Conservation (phyloP, 768 basidiomycete species). For the Strobilomyces confusus region DNA sequence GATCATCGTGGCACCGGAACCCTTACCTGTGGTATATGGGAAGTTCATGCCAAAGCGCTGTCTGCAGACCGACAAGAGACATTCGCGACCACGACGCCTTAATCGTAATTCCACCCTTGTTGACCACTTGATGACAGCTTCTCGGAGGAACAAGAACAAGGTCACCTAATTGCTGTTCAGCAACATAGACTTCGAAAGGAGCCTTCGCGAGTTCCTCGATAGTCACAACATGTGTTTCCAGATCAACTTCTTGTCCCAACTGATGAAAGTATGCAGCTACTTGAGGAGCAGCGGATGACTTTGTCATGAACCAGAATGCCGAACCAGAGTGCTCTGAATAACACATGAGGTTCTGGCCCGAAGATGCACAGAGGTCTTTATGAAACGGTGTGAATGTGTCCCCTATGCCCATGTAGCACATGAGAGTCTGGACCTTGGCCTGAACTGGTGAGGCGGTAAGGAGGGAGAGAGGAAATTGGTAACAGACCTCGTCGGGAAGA, state of each 20-base stretch:
- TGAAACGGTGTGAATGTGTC: conserved; percentile 84
- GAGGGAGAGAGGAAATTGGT: background rate
- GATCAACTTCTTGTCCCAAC: conserved; percentile 50
- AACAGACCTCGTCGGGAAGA: conserved; percentile 49
- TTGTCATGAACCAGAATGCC: conserved; percentile 87
- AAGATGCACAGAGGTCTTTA: conserved; percentile 80
- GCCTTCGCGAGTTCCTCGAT: conserved; percentile 61
- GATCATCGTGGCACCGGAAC: background rate
- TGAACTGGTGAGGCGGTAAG: conserved; percentile 25
- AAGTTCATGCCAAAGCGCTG: conserved; percentile 67
- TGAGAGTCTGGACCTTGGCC: conserved; percentile 69
- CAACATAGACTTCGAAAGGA: conserved; percentile 65
- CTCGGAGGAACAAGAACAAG: conserved; percentile 77
- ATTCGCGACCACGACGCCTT: conserved; percentile 88
- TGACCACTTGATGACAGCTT: conserved; percentile 82
- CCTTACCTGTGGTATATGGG: conserved; percentile 74
- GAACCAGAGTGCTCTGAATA: conserved; percentile 69
- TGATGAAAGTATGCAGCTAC: conserved; percentile 57
- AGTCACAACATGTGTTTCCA: conserved; percentile 65
- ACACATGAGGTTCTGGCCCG: conserved; percentile 86
- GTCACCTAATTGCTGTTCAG: conserved; percentile 73
- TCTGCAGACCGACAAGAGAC: conserved; percentile 57
- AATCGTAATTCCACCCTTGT: conserved; percentile 73
- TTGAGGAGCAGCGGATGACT: conserved; percentile 48
- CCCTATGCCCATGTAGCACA: conserved; percentile 81